Conservation (phyloP, 2,329 filamentous ascomycete genomes). For the Aspergillus unguis region DNA sequence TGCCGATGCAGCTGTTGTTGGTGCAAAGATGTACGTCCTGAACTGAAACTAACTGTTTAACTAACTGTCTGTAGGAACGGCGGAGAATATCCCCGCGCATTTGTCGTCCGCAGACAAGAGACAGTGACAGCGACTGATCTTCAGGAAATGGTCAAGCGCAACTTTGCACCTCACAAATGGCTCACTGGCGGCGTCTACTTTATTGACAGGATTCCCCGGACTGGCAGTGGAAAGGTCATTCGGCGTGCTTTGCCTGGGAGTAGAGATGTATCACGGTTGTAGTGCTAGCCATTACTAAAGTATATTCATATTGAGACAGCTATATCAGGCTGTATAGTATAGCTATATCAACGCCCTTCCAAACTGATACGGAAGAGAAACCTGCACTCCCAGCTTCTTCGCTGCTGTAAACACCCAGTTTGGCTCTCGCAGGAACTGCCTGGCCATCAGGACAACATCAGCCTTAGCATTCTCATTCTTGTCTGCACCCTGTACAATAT, state of each 20-base stretch:
- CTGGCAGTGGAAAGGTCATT: constrained; percentile 12
- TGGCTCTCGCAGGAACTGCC: constrained; percentile 55
- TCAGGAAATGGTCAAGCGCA: constrained; percentile 3
- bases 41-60: neutral
- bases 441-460: constrained; percentile 51
- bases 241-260: neutral
- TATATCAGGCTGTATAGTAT: too few relatives aligned
- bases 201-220: constrained; percentile 9
- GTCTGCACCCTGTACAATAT: constrained; percentile 42
- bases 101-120: constrained; percentile 7
- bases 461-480: constrained; percentile 28
- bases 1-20: constrained; percentile 8
- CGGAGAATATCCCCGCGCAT: constrained; percentile 11
- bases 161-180: constrained; percentile 12
- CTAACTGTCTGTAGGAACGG: constrained; percentile 2
- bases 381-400: constrained; percentile 47
- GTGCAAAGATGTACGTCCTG: neutral
- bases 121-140: neutral
- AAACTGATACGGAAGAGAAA: constrained; percentile 51
- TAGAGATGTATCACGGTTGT: too few relatives aligned
- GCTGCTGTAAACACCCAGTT: constrained; percentile 55
- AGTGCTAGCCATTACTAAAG: too few relatives aligned
- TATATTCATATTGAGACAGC: too few relatives aligned
- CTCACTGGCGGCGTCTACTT: constrained; percentile 8
- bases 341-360: constrained; percentile 17